Evolutionary conservation across 2,329 filamentous ascomycete genomes (phyloP).

Genomic region (Conoideocrella luteorostrata): DNA sequence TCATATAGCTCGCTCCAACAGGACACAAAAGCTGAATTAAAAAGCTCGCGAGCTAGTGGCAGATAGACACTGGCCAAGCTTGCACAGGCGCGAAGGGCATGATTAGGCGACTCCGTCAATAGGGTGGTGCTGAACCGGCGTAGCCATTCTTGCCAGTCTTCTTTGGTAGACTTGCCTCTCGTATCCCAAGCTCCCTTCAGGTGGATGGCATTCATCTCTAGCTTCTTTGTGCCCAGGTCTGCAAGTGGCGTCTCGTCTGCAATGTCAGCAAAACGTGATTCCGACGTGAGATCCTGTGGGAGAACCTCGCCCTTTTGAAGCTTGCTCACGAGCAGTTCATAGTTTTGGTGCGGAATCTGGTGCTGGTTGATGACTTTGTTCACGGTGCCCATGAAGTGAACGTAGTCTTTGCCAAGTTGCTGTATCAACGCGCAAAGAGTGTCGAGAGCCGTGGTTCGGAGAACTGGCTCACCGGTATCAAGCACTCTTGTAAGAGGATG

Average conservation of each 20-base stretch:
- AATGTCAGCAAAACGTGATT: conserved; percentile 70
- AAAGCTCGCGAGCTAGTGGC: conserved; percentile 84
- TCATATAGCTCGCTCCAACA: conserved; percentile 98
- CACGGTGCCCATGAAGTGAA: conserved; percentile 89
- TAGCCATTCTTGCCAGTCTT: conserved; percentile 99
- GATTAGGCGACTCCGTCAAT: conserved; percentile 90
- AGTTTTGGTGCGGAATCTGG: conserved; percentile 83
- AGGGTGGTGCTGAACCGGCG: conserved; percentile 92
- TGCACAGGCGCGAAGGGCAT: conserved; percentile 88
- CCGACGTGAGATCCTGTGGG: conserved; percentile 89
- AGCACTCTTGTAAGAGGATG: conserved; percentile 85
- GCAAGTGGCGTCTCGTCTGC: conserved; percentile 74
- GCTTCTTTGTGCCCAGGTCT: conserved; percentile 84
- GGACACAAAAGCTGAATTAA: conserved; percentile 98
- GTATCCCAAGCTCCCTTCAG: conserved; percentile 97
- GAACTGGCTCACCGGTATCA: conserved; percentile 60
- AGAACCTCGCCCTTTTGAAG: conserved; percentile 89
- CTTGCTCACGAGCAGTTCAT: conserved; percentile 86
- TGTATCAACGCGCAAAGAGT: conserved; percentile 93
- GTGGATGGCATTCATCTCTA: conserved; percentile 96
- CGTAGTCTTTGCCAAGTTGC: conserved; percentile 89
- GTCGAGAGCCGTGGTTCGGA: conserved; percentile 81
- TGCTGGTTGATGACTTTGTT: conserved; percentile 77
- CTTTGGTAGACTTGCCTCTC: conserved; percentile 90
- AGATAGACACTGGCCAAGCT: conserved; percentile 86